A percentile compares a stretch with the other conserved stretches of the same genome.
phyloP scores from a whole-genome alignment of 208 protist species.

The Plasmodiophora brassicae region DNA sequence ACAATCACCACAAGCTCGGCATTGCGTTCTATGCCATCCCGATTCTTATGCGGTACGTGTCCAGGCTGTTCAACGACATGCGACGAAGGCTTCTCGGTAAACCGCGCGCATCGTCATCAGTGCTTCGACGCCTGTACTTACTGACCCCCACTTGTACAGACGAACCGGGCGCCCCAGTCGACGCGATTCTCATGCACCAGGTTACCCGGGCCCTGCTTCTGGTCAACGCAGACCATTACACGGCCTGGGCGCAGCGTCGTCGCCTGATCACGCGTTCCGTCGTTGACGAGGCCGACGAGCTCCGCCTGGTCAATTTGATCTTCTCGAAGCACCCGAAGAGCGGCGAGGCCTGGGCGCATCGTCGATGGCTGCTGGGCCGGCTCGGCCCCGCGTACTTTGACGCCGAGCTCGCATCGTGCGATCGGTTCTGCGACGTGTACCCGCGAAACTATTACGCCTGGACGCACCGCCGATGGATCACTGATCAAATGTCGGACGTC shows the following conservation, averaged over 20 bases:
- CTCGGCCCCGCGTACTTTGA: background rate
- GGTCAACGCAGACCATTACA: conserved; percentile 23
- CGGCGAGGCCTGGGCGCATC: background rate
- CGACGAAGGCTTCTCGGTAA: too few relatives aligned
- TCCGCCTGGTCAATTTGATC: background rate
- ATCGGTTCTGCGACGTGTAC: background rate
- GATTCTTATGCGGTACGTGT: background rate
- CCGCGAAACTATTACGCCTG: conserved; percentile 19
- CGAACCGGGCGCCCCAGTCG: background rate
- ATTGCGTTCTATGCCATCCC: conserved; percentile 11
- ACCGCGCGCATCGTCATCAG: too few relatives aligned
- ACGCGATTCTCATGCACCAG: too few relatives aligned
- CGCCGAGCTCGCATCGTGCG: background rate
- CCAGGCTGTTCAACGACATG: background rate
- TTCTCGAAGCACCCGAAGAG: conserved; percentile 29
- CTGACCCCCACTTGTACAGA: too few relatives aligned
- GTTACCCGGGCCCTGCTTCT: background rate
- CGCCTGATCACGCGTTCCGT: background rate
- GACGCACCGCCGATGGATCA: background rate
- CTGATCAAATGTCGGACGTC: background rate
- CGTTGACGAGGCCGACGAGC: background rate
- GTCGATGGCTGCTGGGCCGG: background rate
- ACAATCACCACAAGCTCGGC: conserved; percentile 18
- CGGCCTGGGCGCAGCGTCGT: background rate
- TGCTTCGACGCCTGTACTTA: background rate